Evolutionary conservation across 2,329 filamentous ascomycete species (phyloP).

Genomic region (Ophiostoma sp.): DNA sequence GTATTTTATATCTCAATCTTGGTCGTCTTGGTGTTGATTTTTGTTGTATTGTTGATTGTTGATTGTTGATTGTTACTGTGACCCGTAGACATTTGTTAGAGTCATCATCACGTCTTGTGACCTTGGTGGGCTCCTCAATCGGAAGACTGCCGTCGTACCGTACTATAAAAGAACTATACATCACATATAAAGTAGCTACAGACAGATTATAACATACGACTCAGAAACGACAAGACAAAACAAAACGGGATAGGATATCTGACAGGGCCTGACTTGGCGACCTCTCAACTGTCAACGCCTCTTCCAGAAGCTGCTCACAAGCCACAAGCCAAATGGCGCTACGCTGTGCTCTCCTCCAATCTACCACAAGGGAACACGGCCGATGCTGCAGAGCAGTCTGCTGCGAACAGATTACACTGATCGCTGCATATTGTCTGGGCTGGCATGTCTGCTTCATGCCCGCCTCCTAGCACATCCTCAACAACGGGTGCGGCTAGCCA

Average conservation of each 20-base stretch:
- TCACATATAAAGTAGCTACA: neutral
- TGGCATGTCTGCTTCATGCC: neutral
- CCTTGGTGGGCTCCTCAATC: neutral
- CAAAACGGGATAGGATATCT: neutral
- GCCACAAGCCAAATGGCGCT: slow-evolving; percentile 8
- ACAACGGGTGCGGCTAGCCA: slow-evolving; percentile 12
- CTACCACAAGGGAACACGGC: slow-evolving; percentile 14
- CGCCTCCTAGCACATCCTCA: neutral
- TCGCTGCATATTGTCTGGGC: neutral
- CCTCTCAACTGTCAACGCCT: neutral
- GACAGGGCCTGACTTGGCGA: neutral
- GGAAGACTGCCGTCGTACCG: neutral
- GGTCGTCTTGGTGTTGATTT: neutral
- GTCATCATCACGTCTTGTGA: neutral
- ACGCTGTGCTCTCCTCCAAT: neutral
- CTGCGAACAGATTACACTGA: slow-evolving; percentile 1
- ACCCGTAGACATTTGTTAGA: neutral
- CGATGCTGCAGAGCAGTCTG: slow-evolving; percentile 18
- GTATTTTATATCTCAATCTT: neutral
- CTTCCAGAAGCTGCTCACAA: neutral
- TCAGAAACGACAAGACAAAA: neutral
- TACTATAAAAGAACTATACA: neutral
- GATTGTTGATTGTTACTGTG: neutral
- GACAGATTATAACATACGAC: neutral
- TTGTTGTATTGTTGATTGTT: neutral